Base-by-base conservation (phyloP, 179 eudicot genomes). In the Nepenthes alata region DNA sequence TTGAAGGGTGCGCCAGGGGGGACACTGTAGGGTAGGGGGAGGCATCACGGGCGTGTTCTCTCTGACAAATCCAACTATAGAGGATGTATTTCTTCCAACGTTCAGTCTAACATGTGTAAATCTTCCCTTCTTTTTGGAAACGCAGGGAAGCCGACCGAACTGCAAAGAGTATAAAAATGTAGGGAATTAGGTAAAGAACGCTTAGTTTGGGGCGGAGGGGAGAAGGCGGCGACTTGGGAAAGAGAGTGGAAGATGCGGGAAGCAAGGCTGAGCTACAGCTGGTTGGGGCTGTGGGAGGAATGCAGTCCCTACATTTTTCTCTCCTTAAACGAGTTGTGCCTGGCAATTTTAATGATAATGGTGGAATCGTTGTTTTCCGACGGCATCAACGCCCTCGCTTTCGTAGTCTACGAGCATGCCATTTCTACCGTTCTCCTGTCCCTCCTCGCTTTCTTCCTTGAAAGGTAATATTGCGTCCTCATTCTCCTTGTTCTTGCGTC, bases 81-180 rank as follows among this genome's bases (percentile, higher is more conserved):
- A 25, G 25, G 45, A 41, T 7, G 5, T 41, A 41, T 41, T 4
- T 7, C 45, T 4, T 41, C 45, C 45, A 41, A 41, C 45, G 8
- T 41, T 41, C 45, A 41, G 8, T 4, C 45, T 4, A 41, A 1
- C 5, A 41, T 41, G 8, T 41, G 45, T 41, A 41, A 0, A 41
- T 41, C 45, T 41, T 41, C 45, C 45, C 45, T 41, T 41, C 45
- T 41, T 0, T 41, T 4, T 41, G 45, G 45, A 41, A 41, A 0
- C 45, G 6, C 45, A 41, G 25, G 25, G 25, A 41, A 41, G 8
- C 45, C 8, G 0, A 7, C 8, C 6, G 8, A 41, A 41, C 45
- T 41, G 45, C 8, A 41, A 41, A 4, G 6, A 41, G 45, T 41
- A 41, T 80, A 80, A 73, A 78, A 81, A 7, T 41, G 45, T 34